Conservation (phyloP, 257 asterid genomes). For the Fraxinus quadrangulata region DNA sequence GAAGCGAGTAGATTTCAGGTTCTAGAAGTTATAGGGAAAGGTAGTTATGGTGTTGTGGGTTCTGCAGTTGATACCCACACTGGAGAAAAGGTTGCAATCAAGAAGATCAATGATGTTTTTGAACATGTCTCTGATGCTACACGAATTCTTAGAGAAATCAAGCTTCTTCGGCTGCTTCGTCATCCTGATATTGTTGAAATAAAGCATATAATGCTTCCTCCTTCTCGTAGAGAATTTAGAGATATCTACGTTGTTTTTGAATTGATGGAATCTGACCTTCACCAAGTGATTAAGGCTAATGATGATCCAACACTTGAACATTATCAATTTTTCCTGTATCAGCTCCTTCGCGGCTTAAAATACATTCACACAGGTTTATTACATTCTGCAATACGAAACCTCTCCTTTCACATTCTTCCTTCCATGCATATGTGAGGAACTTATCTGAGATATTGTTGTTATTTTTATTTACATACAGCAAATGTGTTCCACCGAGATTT, state of each 20-base stretch:
- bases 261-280: constrained; percentile 96
- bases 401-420: not conserved
- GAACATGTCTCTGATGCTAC: constrained; percentile 99
- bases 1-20: constrained; percentile 90
- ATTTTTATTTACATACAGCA: constrained; percentile 43
- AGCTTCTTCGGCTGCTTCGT: constrained; percentile 85
- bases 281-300: constrained; percentile 95
- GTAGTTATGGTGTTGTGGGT: constrained; percentile 96
- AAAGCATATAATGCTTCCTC: constrained; percentile 96
- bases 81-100: constrained; percentile 89
- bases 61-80: constrained; percentile 85
- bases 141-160: constrained; percentile 88
- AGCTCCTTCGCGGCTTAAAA: constrained; percentile 90
- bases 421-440: not conserved
- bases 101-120: constrained; percentile 91
- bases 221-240: constrained; percentile 88
- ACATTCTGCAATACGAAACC: constrained; percentile 8
- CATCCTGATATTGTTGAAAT: constrained; percentile 95
- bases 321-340: constrained; percentile 87
- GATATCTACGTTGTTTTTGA: constrained; percentile 92
- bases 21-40: constrained; percentile 95
- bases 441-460: constrained; percentile 22
- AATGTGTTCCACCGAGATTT: constrained; percentile 92
- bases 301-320: constrained; percentile 91
- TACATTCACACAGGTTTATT: constrained; percentile 76